Base-by-base conservation (phyloP, 2,329 filamentous ascomycete species). In the Monosporascus cannonballus region DNA sequence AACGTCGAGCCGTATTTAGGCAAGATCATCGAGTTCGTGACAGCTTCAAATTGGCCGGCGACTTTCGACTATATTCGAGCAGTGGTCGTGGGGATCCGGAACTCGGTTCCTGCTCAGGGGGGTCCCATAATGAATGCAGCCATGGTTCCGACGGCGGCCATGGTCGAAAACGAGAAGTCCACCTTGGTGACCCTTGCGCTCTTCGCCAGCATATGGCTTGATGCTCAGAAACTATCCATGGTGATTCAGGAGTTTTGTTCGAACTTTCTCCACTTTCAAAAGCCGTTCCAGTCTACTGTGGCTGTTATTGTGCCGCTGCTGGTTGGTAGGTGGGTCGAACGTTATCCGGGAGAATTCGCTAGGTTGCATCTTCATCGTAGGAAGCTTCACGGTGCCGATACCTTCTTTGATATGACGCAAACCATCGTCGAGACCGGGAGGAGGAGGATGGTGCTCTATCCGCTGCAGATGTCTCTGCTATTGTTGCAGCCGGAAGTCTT, bases 401-500 rank as follows among this genome's bases (percentile, higher is more conserved):
- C 82, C 1, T 72, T 88, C 24, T 87, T 87, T 62, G 85, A 88
- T 60, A 87, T 87, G 81, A 78, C 81, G 5, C 78, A 83, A 57
- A 81, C 80, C 3, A 76, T 84, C 27, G 75, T 76, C 37, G 84
- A 87, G 62, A 80, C 76, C 51, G 75, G 74, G 38, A 76, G 76
- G 56, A 76, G 79, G 47, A 81, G 77, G 58, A 74, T 74, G 3
- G 69, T 81, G 34, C 70, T 86, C 20, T 84, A 79, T 59, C 83
- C 84, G 17, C 73, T 88, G 49, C 85, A 87, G 63, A 83, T 77
- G 2, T 76, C 79, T 14, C 69, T 88, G 4, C 68, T 87, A 9
- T 78, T 87, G 54, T 73, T 88, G 8, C 70, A 86, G 8, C 85
- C 85, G 4, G 85, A 88, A 59, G 81, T 87, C 6, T 88, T 88